Evolutionary conservation across 2,329 filamentous ascomycete genomes (phyloP), one percentile per base, ranked within the genome.

Genomic region (Lachnellula arida): DNA sequence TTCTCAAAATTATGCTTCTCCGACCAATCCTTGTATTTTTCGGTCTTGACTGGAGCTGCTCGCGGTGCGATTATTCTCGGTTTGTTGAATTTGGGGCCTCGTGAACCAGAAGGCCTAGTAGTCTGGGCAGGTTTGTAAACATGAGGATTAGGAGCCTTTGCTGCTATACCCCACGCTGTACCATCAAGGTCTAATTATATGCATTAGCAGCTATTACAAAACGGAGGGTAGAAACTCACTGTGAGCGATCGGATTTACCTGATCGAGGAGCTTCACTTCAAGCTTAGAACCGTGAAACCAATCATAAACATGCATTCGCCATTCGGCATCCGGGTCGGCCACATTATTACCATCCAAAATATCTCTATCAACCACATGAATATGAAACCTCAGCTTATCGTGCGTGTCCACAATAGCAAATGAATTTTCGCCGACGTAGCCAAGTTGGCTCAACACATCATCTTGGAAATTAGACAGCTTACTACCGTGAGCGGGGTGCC

Each of bases 1-100:
- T 65, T 59, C 43, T 57, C 51, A 32, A 54, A 60, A 23, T 54
- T 56, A 22, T 65, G 49, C 34, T 63, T 57, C 7, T 51, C 54
- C 53, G 57, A 57, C 60, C 60, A 65, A 11, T 51, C 46, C 15
- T 59, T 55, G 42, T 51, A 66, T 23, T 54, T 56, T 17, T 46
- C 42, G 15, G 53, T 47, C 22, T 58, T 59, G 1, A 46, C 12
- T 14, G 59, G 55, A 4, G 46, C 58, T 15, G 54, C 63, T 44
- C 35, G 46, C n/a, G 49, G n/a, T n/a, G 43, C 28, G 12, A 63
- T 28, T 17, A 58, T 46, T 42, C 63, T 59, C 23, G 57, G 51
- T 43, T 57, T 61, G 52, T 62, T 63, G 34, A 65, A 49, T 32
- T 55, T 54, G 19, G 54, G 53, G 8, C 40, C 14, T 28, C n/a